Conservation (phyloP, 495 filamentous ascomycete genomes). For the Aspergillus sparsus region DNA sequence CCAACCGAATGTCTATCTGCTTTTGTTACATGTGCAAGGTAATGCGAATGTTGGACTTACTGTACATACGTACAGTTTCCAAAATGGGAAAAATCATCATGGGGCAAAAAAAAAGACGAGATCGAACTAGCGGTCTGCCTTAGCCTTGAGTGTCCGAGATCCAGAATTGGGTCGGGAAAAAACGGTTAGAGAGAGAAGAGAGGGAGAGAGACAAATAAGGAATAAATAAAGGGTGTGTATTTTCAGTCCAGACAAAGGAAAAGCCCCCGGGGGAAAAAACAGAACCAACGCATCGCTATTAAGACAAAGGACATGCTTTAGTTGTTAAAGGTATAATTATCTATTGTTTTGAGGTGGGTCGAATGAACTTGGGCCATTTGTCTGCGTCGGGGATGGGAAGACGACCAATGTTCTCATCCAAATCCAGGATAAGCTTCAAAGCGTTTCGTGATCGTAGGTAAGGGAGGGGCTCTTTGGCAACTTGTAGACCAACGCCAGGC, state of each 20-base stretch:
- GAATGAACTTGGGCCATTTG: slow-evolving; percentile 45
- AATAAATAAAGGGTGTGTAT: slow-evolving; percentile 20
- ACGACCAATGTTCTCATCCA: slow-evolving; percentile 87
- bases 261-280: slow-evolving; percentile 1
- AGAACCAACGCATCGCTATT: slow-evolving; percentile 36
- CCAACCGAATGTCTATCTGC: slow-evolving; percentile 33
- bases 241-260: slow-evolving; percentile 27
- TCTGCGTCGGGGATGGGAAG: slow-evolving; percentile 57
- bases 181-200: slow-evolving; percentile 5
- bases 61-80: slow-evolving; percentile 6
- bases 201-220: slow-evolving; percentile 7
- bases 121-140: too few relatives aligned
- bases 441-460: slow-evolving; percentile 89
- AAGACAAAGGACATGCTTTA: slow-evolving; percentile 25
- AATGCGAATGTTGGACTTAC: too few relatives aligned
- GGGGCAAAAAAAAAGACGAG: not conserved
- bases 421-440: slow-evolving; percentile 93
- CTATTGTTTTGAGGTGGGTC: slow-evolving; percentile 35
- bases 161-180: not conserved
- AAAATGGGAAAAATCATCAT: not conserved
- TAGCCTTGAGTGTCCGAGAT: too few relatives aligned
- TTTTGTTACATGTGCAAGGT: slow-evolving; percentile 40
- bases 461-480: slow-evolving; percentile 68
- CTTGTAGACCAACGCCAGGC: slow-evolving; percentile 56
- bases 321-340: slow-evolving; percentile 10